These are phyloP conservation scores for Plasmodium inui DNA, from an alignment of 169 alveolate species.

Conservation along the genomic window DNA sequence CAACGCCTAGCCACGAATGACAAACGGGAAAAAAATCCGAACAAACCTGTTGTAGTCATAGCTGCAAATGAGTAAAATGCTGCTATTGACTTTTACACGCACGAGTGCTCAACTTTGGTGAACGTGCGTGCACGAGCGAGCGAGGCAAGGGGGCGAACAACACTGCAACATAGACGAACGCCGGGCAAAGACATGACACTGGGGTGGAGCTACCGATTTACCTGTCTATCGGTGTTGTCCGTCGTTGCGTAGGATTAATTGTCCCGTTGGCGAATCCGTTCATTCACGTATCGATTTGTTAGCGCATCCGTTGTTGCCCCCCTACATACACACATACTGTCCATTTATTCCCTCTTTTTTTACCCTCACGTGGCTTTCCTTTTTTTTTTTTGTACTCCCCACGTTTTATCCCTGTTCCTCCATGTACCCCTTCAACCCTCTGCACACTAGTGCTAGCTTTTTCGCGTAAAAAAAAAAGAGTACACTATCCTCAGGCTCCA, in stretches of 20 bases:
- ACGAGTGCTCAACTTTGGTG: background rate
- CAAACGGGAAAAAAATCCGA: background rate
- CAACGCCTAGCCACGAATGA: background rate
- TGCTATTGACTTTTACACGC: background rate
- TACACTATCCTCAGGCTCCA: background rate
- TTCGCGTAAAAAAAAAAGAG: background rate
- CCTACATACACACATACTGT: background rate
- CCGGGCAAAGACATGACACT: conserved; percentile 1
- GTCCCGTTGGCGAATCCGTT: background rate
- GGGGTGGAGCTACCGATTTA: background rate
- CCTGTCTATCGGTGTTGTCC: background rate
- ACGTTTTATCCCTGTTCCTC: background rate
- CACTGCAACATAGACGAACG: background rate
- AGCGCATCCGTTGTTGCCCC: background rate
- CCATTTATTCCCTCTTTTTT: background rate
- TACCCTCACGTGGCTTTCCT: background rate
- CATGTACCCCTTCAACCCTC: background rate
- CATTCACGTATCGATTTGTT: background rate
- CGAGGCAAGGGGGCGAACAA: background rate
- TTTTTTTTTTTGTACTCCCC: background rate
- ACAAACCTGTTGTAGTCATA: background rate
- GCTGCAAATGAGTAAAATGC: background rate
- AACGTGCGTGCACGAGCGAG: background rate
- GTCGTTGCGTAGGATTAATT: background rate
- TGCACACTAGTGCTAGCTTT: background rate